Conservation (phyloP, 2,329 filamentous ascomycete species). For the Colletotrichum sublineola region DNA sequence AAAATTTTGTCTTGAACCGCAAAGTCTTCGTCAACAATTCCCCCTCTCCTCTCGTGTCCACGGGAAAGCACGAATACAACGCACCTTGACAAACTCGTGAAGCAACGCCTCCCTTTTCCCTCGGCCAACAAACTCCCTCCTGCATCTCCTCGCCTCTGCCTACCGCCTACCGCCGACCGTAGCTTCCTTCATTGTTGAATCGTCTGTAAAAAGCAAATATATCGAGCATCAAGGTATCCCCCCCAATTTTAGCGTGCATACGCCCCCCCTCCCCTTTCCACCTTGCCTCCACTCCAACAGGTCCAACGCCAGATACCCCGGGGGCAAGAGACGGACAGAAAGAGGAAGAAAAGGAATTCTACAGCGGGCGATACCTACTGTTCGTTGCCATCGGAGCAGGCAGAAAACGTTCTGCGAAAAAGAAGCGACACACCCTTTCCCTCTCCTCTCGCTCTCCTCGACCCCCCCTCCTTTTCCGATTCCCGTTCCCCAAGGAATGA, state of each 20-base stretch:
- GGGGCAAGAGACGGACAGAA: background rate
- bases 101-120: no score
- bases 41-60: background rate
- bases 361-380: background rate
- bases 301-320: background rate
- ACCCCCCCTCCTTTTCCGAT: background rate
- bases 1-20: background rate
- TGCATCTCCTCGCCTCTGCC: conserved; percentile 12
- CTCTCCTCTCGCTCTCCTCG: background rate
- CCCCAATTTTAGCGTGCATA: background rate
- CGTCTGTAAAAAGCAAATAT: conserved; percentile 29
- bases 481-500: background rate
- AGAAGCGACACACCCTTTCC: background rate
- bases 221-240: background rate
- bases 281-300: background rate
- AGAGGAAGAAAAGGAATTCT: background rate
- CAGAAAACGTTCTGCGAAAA: background rate
- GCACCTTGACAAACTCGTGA: background rate
- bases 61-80: background rate
- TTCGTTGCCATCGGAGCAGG: conserved; percentile 13
- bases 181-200: conserved; percentile 21
- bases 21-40: background rate
- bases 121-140: background rate
- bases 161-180: conserved; percentile 18
- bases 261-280: background rate